Percentiles rank a stretch among this genome's conserved stretches.
Evolutionary conservation across 106 monocot species (phyloP).

Genomic region (Cymbidium sinense): DNA sequence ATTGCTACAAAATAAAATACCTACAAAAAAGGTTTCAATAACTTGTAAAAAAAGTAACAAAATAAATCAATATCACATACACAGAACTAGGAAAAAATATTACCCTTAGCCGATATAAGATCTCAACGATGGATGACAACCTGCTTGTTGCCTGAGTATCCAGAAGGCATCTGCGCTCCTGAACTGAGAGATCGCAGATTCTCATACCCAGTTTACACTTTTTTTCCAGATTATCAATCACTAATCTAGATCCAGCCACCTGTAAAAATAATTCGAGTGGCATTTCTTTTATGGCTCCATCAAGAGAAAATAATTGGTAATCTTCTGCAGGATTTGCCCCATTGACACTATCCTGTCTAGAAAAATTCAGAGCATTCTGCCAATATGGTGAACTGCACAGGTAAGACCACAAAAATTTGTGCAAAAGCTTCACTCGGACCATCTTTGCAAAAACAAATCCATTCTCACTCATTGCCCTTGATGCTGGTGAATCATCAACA

Average conservation of each 20-base stretch:
- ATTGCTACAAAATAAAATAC: neutral
- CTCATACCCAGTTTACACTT: slow-evolving; percentile 48
- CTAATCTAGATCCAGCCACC: slow-evolving; percentile 55
- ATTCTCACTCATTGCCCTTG: slow-evolving; percentile 56
- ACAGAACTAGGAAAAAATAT: neutral
- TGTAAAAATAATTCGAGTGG: slow-evolving; percentile 87
- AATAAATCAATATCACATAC: neutral
- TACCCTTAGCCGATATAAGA: slow-evolving; percentile 72
- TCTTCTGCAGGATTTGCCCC: slow-evolving; percentile 19
- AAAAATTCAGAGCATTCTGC: slow-evolving; percentile 24
- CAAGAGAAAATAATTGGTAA: slow-evolving; percentile 42
- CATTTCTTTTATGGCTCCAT: slow-evolving; percentile 57
- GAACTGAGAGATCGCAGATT: slow-evolving; percentile 58
- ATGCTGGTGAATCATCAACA: slow-evolving; percentile 19
- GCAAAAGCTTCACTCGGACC: slow-evolving; percentile 81
- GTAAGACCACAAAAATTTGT: slow-evolving; percentile 70
- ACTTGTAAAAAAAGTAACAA: neutral
- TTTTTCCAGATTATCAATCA: slow-evolving; percentile 52
- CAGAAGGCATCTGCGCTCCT: slow-evolving; percentile 49
- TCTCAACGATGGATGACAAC: slow-evolving; percentile 53
- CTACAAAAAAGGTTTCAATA: neutral
- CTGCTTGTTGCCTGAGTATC: slow-evolving; percentile 52
- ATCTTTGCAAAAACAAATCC: slow-evolving; percentile 75
- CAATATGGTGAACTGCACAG: slow-evolving; percentile 37
- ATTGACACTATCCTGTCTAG: slow-evolving; percentile 10